Conservation (phyloP, 495 filamentous ascomycete species). For the Oleoguttula mirabilis region DNA sequence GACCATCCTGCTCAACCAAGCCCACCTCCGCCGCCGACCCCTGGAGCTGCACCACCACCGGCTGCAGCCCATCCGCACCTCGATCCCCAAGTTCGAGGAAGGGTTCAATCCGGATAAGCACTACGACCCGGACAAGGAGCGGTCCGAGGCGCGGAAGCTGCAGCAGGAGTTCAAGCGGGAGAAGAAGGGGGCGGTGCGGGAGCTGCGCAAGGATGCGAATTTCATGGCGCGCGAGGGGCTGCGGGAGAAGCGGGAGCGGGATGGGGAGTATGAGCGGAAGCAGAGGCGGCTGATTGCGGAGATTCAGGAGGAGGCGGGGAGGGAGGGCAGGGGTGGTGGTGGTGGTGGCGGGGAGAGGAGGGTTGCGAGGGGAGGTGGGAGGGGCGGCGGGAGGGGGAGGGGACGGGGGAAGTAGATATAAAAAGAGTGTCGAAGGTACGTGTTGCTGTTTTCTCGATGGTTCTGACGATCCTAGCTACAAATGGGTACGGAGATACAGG, state of each 20-base stretch:
- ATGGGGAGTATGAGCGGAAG: conserved; percentile 79
- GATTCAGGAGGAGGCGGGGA: conserved; percentile 88
- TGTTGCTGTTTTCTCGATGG: too few species aligned
- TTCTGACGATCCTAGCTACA: too few species aligned
- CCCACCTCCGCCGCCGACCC: conserved; percentile 55
- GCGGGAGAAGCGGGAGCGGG: conserved; percentile 80
- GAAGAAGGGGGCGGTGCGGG: conserved; percentile 85
- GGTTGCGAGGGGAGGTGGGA: conserved; percentile 40
- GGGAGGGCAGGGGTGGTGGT: conserved; percentile 78
- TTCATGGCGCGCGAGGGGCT: conserved; percentile 85
- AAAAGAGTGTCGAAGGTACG: too few species aligned
- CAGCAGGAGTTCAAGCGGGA: conserved; percentile 86
- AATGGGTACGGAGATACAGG: too few species aligned
- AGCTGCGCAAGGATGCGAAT: conserved; percentile 84
- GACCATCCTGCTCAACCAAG: conserved; percentile 37
- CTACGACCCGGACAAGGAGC: conserved; percentile 86
- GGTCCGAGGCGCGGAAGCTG: conserved; percentile 67
- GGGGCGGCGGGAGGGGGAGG: too few species aligned
- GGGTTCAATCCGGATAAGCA: conserved; percentile 85
- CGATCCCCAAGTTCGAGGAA: conserved; percentile 94
- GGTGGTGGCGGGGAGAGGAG: conserved; percentile 60
- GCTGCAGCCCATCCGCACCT: conserved; percentile 74
- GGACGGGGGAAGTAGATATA: too few species aligned
- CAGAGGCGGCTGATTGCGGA: conserved; percentile 81
- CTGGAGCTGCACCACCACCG: conserved; percentile 81